Evolutionary conservation across 495 filamentous ascomycete genomes (phyloP), one percentile per base, ranked within the genome.

Genomic region (Beverwykella pulmonaria): DNA sequence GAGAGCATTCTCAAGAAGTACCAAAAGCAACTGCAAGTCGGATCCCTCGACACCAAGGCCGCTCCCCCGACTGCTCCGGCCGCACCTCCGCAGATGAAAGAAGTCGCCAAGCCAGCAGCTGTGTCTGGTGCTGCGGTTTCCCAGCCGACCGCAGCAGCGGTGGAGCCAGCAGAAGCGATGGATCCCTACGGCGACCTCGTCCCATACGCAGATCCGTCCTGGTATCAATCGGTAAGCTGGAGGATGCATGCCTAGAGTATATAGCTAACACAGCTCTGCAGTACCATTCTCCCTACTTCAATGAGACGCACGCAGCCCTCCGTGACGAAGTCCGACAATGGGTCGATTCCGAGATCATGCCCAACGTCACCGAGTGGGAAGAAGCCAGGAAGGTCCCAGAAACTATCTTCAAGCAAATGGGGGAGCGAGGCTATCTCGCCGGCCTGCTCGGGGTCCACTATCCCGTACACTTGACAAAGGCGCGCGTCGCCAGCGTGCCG

Each of bases 251-350:
- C 15, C 15, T 0, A 61, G 44, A n/a, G 23, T 0, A 23, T 30
- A 47, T 30, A 53, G 20, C 60, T 61, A 50, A 67, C 53, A 63
- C 53, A 29, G 36, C 1, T 39, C 47, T 59, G 36, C 73, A 96
- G 92, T 92, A 96, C 77, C 89, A 96, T 81, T 97, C 94, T 15
- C 90, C 94, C 19, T 97, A 96, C 82, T 95, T 89, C 84, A 96
- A 96, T 78, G 86, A 96, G 76, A 85, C 92, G 10, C 94, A 98
- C 76, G 92, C 86, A 44, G 92, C 89, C 44, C 87, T 98, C 47
- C 91, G 94, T 59, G 87, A 83, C 63, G 94, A 98, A 81, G 83
- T 96, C 48, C 90, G 94, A 70, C 80, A 90, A 82, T 98, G 93
- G 93, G 87, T 98, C 52, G 90, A 96, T 56, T 83, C 82, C 49